phyloP scores from a whole-genome alignment of 768 basidiomycete species.

The Agaricus sinodeliciosus region DNA sequence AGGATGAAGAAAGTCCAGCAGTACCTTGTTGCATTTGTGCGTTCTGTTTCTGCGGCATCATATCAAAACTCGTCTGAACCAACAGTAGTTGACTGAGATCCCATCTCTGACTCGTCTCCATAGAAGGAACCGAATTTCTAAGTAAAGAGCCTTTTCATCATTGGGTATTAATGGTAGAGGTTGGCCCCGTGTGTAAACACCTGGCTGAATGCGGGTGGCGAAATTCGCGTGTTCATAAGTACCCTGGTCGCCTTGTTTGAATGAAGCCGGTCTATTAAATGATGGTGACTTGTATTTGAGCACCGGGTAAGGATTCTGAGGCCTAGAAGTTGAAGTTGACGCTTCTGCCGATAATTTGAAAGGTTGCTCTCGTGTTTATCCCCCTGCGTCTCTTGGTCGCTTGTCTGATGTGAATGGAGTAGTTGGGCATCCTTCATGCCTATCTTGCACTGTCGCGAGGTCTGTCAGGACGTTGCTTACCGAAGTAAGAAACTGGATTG shows the following conservation, averaged over 20 bases:
- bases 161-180: background rate
- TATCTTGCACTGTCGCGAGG: constrained; percentile 45
- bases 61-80: background rate
- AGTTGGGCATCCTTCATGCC: constrained; percentile 32
- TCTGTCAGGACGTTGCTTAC: constrained; percentile 55
- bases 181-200: background rate
- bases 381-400: constrained; percentile 35
- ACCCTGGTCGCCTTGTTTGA: background rate
- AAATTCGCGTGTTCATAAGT: background rate
- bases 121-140: background rate
- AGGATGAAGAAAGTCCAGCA: too few species aligned
- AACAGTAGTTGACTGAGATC: background rate
- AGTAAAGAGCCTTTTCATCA: background rate
- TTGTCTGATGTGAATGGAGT: constrained; percentile 28
- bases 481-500: background rate
- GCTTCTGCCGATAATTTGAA: too few species aligned
- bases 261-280: background rate
- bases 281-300: background rate
- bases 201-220: background rate
- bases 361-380: background rate
- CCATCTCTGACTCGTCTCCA: background rate
- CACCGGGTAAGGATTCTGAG: background rate
- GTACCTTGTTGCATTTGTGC: background rate
- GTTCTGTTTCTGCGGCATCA: too few species aligned
- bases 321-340: background rate